Evolutionary conservation across 75 land plant species (phyloP).

Genomic region (Pinus albicaulis): DNA sequence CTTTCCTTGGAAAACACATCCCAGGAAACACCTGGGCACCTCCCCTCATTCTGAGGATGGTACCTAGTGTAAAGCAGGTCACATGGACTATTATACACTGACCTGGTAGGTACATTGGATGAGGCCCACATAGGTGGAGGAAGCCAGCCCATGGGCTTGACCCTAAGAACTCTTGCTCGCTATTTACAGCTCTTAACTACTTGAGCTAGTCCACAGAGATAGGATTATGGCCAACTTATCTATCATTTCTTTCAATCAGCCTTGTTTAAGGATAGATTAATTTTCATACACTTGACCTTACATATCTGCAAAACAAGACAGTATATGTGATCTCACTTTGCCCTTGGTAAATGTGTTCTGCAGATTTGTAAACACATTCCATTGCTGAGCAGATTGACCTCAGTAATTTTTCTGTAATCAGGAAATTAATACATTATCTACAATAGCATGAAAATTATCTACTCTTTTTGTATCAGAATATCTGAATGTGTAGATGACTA

Average conservation of each 20-base stretch:
- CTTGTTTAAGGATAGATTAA: background rate
- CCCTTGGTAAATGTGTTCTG: background rate
- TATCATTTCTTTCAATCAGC: background rate
- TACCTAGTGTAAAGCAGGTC: no score
- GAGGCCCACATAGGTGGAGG: no score
- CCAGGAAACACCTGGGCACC: no score
- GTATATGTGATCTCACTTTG: conserved; percentile 1
- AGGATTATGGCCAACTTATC: no score
- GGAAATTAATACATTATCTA: background rate
- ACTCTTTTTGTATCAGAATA: background rate
- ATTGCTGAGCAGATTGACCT: background rate
- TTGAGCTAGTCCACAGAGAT: background rate
- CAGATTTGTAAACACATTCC: background rate
- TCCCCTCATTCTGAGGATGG: no score
- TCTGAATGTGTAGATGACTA: background rate
- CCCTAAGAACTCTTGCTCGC: background rate
- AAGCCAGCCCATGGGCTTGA: no score
- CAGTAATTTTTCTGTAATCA: conserved; percentile 4
- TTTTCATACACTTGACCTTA: background rate
- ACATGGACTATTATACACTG: no score
- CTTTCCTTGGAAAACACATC: no score
- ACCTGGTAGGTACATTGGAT: no score
- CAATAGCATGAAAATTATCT: background rate
- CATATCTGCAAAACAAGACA: background rate
- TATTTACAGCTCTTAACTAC: background rate